Evolutionary conservation across 2,329 filamentous ascomycete species (phyloP).

Genomic region (Zymoseptoria tritici): DNA sequence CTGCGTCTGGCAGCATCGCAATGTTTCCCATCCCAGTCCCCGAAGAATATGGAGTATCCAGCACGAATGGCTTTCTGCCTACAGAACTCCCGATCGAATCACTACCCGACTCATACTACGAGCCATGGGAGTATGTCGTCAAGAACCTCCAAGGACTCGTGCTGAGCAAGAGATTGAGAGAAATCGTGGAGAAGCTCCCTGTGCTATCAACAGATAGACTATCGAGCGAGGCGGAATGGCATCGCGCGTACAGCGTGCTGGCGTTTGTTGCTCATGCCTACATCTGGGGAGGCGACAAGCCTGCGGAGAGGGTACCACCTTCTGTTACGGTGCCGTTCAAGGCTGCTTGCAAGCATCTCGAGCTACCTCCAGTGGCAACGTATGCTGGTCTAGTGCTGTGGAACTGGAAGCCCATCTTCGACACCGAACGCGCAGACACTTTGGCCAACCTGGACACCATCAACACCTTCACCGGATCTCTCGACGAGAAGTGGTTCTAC

Average conservation of each 20-base stretch:
- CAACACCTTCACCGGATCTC: constrained; percentile 83
- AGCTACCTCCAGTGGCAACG: constrained; percentile 86
- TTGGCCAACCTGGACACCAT: constrained; percentile 84
- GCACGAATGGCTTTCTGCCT: constrained; percentile 79
- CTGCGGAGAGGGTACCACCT: constrained; percentile 65
- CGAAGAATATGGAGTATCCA: constrained; percentile 72
- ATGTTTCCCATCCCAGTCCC: constrained; percentile 45
- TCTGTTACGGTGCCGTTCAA: constrained; percentile 78
- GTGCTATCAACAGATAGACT: constrained; percentile 76
- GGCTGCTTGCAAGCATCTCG: constrained; percentile 60
- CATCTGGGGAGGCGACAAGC: constrained; percentile 76
- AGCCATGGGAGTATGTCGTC: constrained; percentile 83
- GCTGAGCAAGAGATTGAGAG: constrained; percentile 73
- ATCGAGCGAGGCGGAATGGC: constrained; percentile 81
- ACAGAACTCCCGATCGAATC: constrained; percentile 68
- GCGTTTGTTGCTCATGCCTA: constrained; percentile 77
- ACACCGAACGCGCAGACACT: constrained; percentile 70
- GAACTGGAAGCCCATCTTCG: constrained; percentile 93
- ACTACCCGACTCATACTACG: constrained; percentile 85
- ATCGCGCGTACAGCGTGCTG: constrained; percentile 72
- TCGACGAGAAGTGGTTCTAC: constrained; percentile 99
- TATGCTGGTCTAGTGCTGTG: constrained; percentile 88
- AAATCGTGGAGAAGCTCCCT: constrained; percentile 71
- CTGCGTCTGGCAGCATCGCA: constrained; percentile 27
- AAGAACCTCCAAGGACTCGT: constrained; percentile 82